A percentile compares a stretch with the other conserved stretches of the same genome.
phyloP scores from a whole-genome alignment of 345 rosid genomes.

The Gossypium ekmanianum region DNA sequence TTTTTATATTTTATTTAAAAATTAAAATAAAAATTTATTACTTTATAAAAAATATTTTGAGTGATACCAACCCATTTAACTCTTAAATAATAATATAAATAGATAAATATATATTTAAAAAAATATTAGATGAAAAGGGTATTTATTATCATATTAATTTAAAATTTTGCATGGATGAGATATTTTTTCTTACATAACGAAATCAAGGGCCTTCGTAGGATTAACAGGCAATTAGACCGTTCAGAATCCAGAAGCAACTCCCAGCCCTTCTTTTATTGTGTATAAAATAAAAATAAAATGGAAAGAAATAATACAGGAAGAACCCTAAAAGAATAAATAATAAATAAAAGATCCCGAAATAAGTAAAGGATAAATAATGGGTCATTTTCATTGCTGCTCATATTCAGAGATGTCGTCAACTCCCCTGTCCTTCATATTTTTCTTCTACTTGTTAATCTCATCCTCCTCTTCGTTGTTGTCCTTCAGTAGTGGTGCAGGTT shows the following conservation, averaged over 20 bases:
- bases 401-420: not conserved
- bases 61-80: no score
- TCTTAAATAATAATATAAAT: no score
- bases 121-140: no score
- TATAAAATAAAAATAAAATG: not conserved
- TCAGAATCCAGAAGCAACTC: not conserved
- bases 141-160: no score
- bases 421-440: not conserved
- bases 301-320: not conserved
- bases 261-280: not conserved
- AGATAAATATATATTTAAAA: no score
- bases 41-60: no score
- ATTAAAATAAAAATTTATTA: no score
- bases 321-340: not conserved
- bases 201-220: not conserved
- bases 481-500: slow-evolving; percentile 18
- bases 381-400: not conserved
- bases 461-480: not conserved
- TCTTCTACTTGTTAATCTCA: not conserved
- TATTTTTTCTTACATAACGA: not conserved
- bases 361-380: not conserved
- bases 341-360: no score
- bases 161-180: no score
- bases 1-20: no score
- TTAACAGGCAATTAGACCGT: not conserved